Conservation (phyloP, 73 alveolate species). For the Paramecium tetraurelia region DNA sequence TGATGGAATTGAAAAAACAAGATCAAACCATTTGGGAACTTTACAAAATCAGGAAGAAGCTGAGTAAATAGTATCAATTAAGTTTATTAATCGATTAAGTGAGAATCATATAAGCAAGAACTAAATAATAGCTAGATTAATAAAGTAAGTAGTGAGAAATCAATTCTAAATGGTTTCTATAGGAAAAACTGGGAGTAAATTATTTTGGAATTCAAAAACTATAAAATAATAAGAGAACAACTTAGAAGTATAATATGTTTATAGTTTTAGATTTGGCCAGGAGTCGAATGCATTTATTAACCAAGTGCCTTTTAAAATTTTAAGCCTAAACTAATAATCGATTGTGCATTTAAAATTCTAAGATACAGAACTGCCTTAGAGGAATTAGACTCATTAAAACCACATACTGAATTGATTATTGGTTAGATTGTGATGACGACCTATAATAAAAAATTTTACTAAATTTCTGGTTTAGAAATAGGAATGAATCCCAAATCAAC, state of each 20-base stretch:
- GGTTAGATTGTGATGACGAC: constrained; percentile 58
- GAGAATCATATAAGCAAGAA: neutral
- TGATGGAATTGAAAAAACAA: neutral
- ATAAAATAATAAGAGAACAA: neutral
- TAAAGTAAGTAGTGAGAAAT: neutral
- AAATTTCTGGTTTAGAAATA: constrained; percentile 28
- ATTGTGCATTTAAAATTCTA: neutral
- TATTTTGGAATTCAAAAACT: neutral
- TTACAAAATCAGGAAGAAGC: neutral
- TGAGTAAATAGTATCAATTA: neutral
- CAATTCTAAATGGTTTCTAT: neutral
- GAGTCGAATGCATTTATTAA: neutral
- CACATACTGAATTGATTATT: neutral
- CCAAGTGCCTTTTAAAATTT: neutral
- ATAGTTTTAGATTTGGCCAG: neutral
- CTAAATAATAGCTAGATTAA: neutral
- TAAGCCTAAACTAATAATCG: neutral
- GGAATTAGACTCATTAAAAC: neutral
- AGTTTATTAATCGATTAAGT: neutral
- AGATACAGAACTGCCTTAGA: neutral
- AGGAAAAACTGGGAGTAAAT: neutral
- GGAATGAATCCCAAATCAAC: neutral
- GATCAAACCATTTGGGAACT: neutral
- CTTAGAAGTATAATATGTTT: neutral
- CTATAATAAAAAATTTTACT: constrained; percentile 40